These are phyloP conservation scores for Phalaenopsis hybrid DNA, from an alignment of 116 monocot species.

Conservation along the genomic window DNA sequence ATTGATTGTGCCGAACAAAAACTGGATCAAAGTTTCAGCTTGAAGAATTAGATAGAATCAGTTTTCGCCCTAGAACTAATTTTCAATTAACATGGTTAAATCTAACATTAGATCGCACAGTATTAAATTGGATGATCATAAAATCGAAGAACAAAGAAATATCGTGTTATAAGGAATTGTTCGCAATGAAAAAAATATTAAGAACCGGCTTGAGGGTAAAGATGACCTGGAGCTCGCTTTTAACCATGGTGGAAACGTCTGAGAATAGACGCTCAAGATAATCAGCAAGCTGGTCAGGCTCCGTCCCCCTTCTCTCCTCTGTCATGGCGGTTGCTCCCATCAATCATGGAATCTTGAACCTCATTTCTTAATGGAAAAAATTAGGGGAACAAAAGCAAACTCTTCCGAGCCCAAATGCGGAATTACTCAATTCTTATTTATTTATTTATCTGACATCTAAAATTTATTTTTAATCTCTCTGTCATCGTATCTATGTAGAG, in stretches of 20 bases:
- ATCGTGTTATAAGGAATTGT: not conserved
- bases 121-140: not conserved
- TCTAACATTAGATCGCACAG: not conserved
- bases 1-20: too few species aligned
- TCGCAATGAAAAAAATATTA: not conserved
- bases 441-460: too few species aligned
- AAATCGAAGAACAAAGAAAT: not conserved
- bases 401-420: too few species aligned
- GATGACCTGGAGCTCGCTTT: slow-evolving; percentile 55
- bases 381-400: too few species aligned
- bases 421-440: too few species aligned
- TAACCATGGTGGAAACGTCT: slow-evolving; percentile 45
- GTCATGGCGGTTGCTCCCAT: not conserved
- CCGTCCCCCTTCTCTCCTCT: slow-evolving; percentile 5
- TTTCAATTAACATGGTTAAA: too few species aligned
- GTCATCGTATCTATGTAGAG: too few species aligned
- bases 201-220: not conserved
- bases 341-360: not conserved
- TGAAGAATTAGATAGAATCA: too few species aligned
- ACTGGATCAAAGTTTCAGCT: too few species aligned
- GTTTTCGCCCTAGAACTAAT: too few species aligned
- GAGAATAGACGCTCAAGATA: slow-evolving; percentile 43
- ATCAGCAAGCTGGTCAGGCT: slow-evolving; percentile 36
- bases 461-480: too few species aligned
- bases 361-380: not conserved